A percentile compares a stretch with the other conserved stretches of the same genome.
Conservation (phyloP, 1,284 basidiomycete species). For the Caloboletus firmus region DNA sequence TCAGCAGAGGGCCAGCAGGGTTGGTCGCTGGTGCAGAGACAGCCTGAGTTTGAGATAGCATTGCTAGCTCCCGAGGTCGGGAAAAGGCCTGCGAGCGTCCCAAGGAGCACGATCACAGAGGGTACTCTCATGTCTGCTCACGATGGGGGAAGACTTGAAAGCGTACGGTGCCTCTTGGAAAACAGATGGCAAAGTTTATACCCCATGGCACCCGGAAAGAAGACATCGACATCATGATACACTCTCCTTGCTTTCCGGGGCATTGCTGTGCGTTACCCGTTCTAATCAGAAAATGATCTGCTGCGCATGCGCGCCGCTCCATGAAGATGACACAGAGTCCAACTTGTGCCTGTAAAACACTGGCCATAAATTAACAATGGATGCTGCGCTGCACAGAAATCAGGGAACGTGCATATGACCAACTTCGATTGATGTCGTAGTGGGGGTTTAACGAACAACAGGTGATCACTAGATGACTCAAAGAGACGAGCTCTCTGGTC, state of each 20-base stretch:
- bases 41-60: neutral
- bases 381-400: neutral
- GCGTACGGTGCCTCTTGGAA: neutral
- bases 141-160: neutral
- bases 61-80: neutral
- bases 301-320: neutral
- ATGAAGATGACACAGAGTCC: neutral
- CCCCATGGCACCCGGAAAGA: neutral
- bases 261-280: neutral
- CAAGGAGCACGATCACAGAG: neutral
- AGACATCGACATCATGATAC: neutral
- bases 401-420: neutral
- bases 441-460: neutral
- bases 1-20: conserved; percentile 43
- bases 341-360: neutral
- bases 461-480: neutral
- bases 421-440: neutral
- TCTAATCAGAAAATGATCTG: neutral
- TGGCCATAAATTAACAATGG: neutral
- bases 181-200: neutral
- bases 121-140: conserved; percentile 1
- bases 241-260: too few relatives aligned
- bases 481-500: neutral
- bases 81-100: neutral
- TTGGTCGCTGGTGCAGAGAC: conserved; percentile 15